Base-by-base conservation (phyloP, 1,139 yeast species). In the Pichia cactophila region DNA sequence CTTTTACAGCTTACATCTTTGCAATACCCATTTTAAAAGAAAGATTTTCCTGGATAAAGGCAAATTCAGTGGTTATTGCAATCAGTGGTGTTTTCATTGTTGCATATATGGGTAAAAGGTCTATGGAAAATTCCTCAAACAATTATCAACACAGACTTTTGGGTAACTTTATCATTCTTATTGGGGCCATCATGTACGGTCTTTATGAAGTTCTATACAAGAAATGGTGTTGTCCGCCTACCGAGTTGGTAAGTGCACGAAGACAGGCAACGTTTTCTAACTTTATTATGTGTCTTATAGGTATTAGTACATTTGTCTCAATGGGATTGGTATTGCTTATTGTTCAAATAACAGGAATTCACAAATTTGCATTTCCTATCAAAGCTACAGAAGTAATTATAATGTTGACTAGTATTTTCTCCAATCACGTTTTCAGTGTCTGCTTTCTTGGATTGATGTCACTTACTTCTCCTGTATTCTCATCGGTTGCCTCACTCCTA, bases 121-220 rank as follows among this genome's bases (percentile, higher is more conserved):
- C 48, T 14, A 9, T 16, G 17, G 36, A 20, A 26, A 29, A 20
- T 3, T 20, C 11, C 28, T 59, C 61, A 3, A 59, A 52, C 3
- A 56, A 57, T 2, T 80, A 80, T 57, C 88, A 90, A 2, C 72
- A 80, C 58, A 68, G 95, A 51, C 67, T 82, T 33, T 64, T 78
- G 63, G 96, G 96, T 12, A 86, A 88, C 60, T 51, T 83, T 36
- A 72, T 86, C 41, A 87, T 88, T 48, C 77, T 83, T 1, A 59
- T 75, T 8, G 96, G 96, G n/a, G 92, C 96, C 0, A 70, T 88
- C 2, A 62, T 86, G 50, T 88, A 87, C 58, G 96, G 96, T 2
- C 75, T 85, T 50, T 88, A 88, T 63, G 96, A 88, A 62, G 95
- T 87, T 3, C 69, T 86, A 41, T 88, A 87, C 71, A 88, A 88